Evolutionary conservation across 2,329 filamentous ascomycete species (phyloP), one percentile per base, ranked within the genome.

Genomic region (Apiospora kogelbergensis): DNA sequence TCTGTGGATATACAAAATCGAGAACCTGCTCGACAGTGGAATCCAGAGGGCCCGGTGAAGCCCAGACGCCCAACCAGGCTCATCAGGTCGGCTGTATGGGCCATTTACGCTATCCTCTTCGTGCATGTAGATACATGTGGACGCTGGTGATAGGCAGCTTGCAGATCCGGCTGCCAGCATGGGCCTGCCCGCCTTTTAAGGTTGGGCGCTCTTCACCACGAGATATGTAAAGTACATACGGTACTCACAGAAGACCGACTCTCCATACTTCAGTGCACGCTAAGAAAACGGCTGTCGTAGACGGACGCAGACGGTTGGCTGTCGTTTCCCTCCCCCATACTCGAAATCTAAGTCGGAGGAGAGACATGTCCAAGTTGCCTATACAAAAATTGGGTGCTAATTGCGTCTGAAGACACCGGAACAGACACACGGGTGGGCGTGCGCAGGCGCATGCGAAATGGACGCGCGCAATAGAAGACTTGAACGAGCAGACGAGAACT

Each of bases 181-280:
- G 53, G 53, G 53, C 53, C 53, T 60, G 53, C 53, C 53, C 53
- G 53, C 53, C 53, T 60, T 60, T 60, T 60, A 60, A 60, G 53
- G 53, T 60, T 60, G 53, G 53, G 53, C 53, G 26, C 53, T 60
- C 33, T 33, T 33, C 33, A 10, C 48, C 48, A 57, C 48, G 48
- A 57, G 48, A 57, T 57, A 20, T 17, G 17, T 3, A 7, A 33
- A 33, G 33, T 33, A 42, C 40, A 42, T 53, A 57, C 48, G 26
- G 48, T 57, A 57, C 48, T 57, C 46, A 17, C 46, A 42, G 11
- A 4, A 15, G 40, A 42, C 40, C 17, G 20, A 60, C 53, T 10
- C 30, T 60, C 30, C 53, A 37, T 37, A 45, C 40, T 42, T 9
- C 26, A 37, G 26, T 26, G 6, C 37, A 17, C 53, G 30, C 53